phyloP scores from a whole-genome alignment of 2,329 filamentous ascomycete genomes.

The Coniella lustricola region DNA sequence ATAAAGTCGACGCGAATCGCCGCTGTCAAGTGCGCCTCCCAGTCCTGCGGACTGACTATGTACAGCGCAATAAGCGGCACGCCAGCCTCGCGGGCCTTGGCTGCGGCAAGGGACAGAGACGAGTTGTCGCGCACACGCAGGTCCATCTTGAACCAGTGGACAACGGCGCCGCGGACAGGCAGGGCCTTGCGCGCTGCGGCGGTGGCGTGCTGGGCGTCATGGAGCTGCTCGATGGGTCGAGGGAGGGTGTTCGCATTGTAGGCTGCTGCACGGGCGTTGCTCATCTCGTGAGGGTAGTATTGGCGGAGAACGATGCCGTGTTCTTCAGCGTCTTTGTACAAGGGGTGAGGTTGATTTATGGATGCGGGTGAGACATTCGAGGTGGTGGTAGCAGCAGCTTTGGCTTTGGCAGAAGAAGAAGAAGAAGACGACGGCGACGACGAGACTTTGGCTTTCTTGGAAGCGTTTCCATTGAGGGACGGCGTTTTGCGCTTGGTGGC shows the following conservation, averaged over 20 bases:
- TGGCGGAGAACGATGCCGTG: slow-evolving; percentile 61
- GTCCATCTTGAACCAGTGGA: slow-evolving; percentile 91
- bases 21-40: slow-evolving; percentile 70
- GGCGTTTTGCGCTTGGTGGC: slow-evolving; percentile 17
- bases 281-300: slow-evolving; percentile 84
- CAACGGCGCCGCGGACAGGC: slow-evolving; percentile 52
- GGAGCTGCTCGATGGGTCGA: slow-evolving; percentile 65
- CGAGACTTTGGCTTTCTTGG: slow-evolving; percentile 9
- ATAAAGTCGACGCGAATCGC: slow-evolving; percentile 74
- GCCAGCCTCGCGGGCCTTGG: slow-evolving; percentile 30
- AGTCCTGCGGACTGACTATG: slow-evolving; percentile 75
- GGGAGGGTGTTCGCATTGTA: slow-evolving; percentile 66
- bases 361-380: too few species aligned
- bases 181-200: slow-evolving; percentile 43
- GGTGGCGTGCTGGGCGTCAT: slow-evolving; percentile 56
- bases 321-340: slow-evolving; percentile 38
- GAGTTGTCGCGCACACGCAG: slow-evolving; percentile 69
- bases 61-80: slow-evolving; percentile 71
- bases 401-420: too few species aligned
- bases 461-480: background rate
- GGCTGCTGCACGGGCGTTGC: slow-evolving; percentile 64
- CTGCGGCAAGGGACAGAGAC: slow-evolving; percentile 57
- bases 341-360: slow-evolving; percentile 35
- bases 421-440: background rate
- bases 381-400: too few species aligned